These are phyloP conservation scores for Fusarium hainanense DNA, from an alignment of 2,329 filamentous ascomycete species.

Conservation along the genomic window DNA sequence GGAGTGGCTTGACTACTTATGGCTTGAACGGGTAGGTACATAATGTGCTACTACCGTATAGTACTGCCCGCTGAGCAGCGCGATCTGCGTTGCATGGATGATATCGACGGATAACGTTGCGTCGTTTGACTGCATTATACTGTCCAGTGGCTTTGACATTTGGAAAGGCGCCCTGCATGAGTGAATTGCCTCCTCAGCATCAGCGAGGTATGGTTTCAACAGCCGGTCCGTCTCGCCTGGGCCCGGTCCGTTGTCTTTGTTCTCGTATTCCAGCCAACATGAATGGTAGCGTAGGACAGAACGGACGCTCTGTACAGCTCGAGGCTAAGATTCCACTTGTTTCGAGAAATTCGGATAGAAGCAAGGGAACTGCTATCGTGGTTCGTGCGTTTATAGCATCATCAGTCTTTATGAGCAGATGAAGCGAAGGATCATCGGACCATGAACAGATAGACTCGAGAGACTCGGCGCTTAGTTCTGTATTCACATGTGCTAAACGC, in stretches of 20 bases:
- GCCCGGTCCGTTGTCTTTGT: constrained; percentile 14
- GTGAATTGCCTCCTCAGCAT: constrained; percentile 8
- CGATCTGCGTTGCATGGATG: constrained; percentile 19
- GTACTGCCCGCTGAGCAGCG: not conserved
- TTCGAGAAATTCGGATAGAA: constrained; percentile 42
- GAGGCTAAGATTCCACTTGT: constrained; percentile 31
- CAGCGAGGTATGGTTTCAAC: constrained; percentile 10
- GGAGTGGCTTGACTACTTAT: constrained; percentile 4
- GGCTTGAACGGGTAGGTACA: constrained; percentile 6
- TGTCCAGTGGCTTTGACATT: constrained; percentile 4
- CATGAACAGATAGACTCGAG: not conserved
- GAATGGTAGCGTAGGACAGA: constrained; percentile 11
- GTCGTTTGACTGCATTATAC: constrained; percentile 22
- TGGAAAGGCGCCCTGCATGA: constrained; percentile 3
- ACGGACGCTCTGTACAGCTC: not conserved
- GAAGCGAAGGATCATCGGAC: constrained; percentile 20
- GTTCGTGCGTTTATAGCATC: constrained; percentile 26
- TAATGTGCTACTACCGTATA: not conserved
- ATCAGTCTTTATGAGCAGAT: constrained; percentile 19
- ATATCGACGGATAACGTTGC: constrained; percentile 21
- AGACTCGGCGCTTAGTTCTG: not conserved
- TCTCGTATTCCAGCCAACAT: constrained; percentile 6
- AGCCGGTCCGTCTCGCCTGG: constrained; percentile 25
- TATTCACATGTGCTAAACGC: not conserved
- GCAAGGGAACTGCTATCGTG: not conserved